Conservation (phyloP, 495 filamentous ascomycete species). For the Aspergillus egyptiacus region DNA sequence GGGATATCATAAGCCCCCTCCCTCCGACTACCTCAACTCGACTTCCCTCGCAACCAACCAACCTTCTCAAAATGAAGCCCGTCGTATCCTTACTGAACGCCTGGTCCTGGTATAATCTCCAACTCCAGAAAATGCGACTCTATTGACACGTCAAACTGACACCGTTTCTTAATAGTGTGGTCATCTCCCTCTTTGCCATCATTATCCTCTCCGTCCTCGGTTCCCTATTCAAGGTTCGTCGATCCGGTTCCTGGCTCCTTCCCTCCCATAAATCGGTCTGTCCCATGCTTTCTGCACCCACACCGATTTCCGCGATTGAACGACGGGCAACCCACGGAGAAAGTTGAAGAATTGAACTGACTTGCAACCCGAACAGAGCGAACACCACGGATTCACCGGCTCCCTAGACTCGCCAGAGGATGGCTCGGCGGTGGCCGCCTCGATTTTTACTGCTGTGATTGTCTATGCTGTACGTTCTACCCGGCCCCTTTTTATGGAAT, state of each 20-base stretch:
- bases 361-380: conserved; percentile 36
- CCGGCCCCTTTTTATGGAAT: not conserved
- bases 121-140: conserved; percentile 1
- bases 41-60: not conserved
- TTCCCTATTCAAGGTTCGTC: conserved; percentile 63
- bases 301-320: no score
- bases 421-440: conserved; percentile 68
- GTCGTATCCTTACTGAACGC: conserved; percentile 84
- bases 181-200: conserved; percentile 84
- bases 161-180: conserved; percentile 50
- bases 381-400: conserved; percentile 77
- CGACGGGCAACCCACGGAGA: not conserved
- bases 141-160: not conserved
- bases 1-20: not conserved
- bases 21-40: no score
- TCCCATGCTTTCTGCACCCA: no score
- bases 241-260: not conserved
- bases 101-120: conserved; percentile 71
- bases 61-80: conserved; percentile 78
- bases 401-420: conserved; percentile 66
- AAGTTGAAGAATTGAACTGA: not conserved
- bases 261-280: not conserved
- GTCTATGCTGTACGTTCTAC: conserved; percentile 68
- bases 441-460: conserved; percentile 76
- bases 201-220: conserved; percentile 81